Evolutionary conservation across 169 alveolate species (phyloP), one percentile per base, ranked within the genome.

Genomic region (Plasmodium sp.): DNA sequence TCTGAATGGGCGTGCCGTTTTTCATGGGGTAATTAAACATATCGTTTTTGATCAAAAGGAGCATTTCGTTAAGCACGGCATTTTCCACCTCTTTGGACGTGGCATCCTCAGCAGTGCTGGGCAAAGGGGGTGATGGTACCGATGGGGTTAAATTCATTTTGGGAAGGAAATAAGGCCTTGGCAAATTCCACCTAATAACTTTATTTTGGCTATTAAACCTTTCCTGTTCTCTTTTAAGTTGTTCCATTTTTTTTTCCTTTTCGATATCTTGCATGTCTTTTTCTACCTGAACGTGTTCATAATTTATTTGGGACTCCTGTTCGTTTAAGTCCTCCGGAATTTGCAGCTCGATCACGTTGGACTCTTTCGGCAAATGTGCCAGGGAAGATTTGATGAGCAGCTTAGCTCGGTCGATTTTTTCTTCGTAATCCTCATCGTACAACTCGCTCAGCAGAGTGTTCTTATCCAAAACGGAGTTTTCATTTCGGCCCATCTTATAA

Each of bases 351-450:
- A 96, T 95, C 14, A 92, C 85, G 43, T 95, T 92, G 58, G 93
- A 95, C 54, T 96, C 97, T 84, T 79, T 84, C 5, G 97, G 97
- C 43, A 96, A 84, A 91, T 96, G 95, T 1, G 97, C 93, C 22
- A 96, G 39, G 39, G 97, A 95, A 3, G 97, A 95, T 84, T 94
- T 95, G 27, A 96, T 97, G 83, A 92, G 96, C 51, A 96, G 56
- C 73, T 95, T 96, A 9, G 97, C 97, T 97, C 96, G 93, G 74
- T 96, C 97, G 67, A 96, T 86, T 51, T 96, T 93, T 33, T 96
- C 97, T 79, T 86, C 93, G 62, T 86, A 86, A 77, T 86, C 81
- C 31, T 86, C 93, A 86, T 86, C 93, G 81, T 75, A 48, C 58
- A 41, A 54, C 22, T 86, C 93, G 51, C 81, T 86, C 10, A 45